These are phyloP conservation scores for Calonectria hongkongensis DNA, from an alignment of 2,329 filamentous ascomycete species.

Conservation along the genomic window DNA sequence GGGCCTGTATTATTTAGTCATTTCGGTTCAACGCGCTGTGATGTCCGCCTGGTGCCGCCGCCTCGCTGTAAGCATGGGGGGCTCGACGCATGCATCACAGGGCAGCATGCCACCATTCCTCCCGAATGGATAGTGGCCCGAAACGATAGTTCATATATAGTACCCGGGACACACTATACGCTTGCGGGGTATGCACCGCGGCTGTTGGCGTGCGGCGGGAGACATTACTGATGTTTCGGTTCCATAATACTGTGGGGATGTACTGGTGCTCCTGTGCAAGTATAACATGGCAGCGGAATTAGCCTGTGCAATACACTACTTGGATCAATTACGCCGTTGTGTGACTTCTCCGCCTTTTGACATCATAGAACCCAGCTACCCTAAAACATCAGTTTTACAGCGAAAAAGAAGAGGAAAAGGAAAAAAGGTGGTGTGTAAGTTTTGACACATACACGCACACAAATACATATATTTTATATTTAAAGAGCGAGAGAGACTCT, in stretches of 20 bases:
- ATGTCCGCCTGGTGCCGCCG: background rate
- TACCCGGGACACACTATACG: background rate
- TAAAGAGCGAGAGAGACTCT: too few species aligned
- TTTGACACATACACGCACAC: too few species aligned
- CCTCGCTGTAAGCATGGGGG: background rate
- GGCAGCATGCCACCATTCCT: slow-evolving; percentile 23
- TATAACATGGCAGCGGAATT: background rate
- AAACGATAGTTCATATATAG: background rate
- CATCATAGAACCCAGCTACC: too few species aligned
- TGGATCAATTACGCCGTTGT: too few species aligned
- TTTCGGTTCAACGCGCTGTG: too few species aligned
- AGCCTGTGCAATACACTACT: too few species aligned
- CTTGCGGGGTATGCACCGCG: slow-evolving; percentile 12
- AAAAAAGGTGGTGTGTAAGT: too few species aligned
- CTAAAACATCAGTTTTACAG: too few species aligned
- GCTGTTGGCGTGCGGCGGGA: slow-evolving; percentile 7
- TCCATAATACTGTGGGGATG: slow-evolving; percentile 16
- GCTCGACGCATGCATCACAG: slow-evolving; percentile 10
- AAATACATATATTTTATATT: too few species aligned
- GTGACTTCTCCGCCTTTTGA: too few species aligned
- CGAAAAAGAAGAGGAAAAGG: too few species aligned
- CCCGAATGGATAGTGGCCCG: background rate
- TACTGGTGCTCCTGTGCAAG: background rate
- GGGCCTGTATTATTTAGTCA: too few species aligned
- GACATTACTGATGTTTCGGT: slow-evolving; percentile 18